Base-by-base conservation (phyloP, 257 asterid species). In the Salvia rosmarinus region DNA sequence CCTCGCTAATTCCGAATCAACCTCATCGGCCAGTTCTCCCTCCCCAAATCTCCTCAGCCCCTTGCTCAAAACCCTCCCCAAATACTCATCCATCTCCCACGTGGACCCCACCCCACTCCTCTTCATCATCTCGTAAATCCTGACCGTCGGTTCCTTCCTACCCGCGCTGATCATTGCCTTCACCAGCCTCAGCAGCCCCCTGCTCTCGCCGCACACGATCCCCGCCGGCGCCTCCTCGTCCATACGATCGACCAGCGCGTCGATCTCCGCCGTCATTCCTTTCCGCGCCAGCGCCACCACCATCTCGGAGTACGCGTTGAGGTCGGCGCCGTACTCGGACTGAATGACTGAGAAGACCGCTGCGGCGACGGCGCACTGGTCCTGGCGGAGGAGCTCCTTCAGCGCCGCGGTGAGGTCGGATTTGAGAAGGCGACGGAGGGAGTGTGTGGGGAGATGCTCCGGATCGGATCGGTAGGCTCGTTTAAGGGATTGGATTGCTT, bases 381-480 rank as follows among this genome's bases (percentile, higher is more conserved):
- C 92, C 82, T 90, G 98, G n/a, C 98, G 92, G 49, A 87, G 85
- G 67, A 94, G 96, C 81, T 94, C 97, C 70, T 81, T 86, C 84
- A 80, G 74, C 34, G 98, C 83, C 21, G 98, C 89, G 65, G 82
- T 72, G 79, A 93, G 96, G 81, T 93, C 98, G 74, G 96, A 46
- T 73, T 93, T 93, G 73, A 93, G 51, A 64, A 93, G 95, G 56
- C 98, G 97, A 42, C 85, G 74, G 79, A 93, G 85, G 62, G 74
- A 72, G n/a, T 84, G 82, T 0, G 85, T 83, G 62, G 86, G 85
- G 84, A 82, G 88, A 37, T 76, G 73, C 13, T 78, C 14, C 17
- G 91, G 87, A 74, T 84, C 80, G 17, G 85, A 58, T 61, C 90
- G 73, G 77, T 87, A 76, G 73, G 90, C 88, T 17, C 97, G 90